These are phyloP conservation scores for Blastobotrys elegans DNA, from an alignment of 1,139 yeast genomes.

Conservation along the genomic window DNA sequence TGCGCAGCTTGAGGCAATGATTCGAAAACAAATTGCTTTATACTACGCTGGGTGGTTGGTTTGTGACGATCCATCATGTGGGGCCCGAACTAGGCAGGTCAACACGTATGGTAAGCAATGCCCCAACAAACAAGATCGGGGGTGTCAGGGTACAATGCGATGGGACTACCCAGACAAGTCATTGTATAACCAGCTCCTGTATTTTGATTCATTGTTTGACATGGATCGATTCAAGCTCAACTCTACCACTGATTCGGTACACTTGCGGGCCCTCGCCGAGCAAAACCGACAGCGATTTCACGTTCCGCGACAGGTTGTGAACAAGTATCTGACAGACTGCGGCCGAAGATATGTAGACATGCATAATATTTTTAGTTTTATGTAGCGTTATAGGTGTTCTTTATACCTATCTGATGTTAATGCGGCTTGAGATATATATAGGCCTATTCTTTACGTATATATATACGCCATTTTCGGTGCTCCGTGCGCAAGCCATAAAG, in stretches of 20 bases:
- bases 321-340: conserved; percentile 71
- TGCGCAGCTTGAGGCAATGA: conserved; percentile 65
- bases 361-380: conserved; percentile 57
- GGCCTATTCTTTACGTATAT: no score
- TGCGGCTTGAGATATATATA: no score
- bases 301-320: conserved; percentile 56
- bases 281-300: conserved; percentile 66
- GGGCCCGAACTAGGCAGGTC: conserved; percentile 72
- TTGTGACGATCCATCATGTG: conserved; percentile 86
- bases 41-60: conserved; percentile 83
- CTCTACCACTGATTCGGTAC: conserved; percentile 39
- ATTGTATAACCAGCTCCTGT: conserved; percentile 80
- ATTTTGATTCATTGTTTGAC: conserved; percentile 74
- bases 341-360: conserved; percentile 91
- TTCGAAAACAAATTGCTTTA: conserved; percentile 63
- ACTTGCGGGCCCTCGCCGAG: conserved; percentile 68
- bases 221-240: conserved; percentile 72
- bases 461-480: no score
- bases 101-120: conserved; percentile 89
- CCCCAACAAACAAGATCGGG: conserved; percentile 57
- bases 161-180: conserved; percentile 74
- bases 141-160: conserved; percentile 80
- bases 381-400: no score
- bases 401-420: no score
- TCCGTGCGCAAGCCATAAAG: background rate